Evolutionary conservation across 2,329 filamentous ascomycete species (phyloP).

Genomic region (Paracorniculantispora psalliotae): DNA sequence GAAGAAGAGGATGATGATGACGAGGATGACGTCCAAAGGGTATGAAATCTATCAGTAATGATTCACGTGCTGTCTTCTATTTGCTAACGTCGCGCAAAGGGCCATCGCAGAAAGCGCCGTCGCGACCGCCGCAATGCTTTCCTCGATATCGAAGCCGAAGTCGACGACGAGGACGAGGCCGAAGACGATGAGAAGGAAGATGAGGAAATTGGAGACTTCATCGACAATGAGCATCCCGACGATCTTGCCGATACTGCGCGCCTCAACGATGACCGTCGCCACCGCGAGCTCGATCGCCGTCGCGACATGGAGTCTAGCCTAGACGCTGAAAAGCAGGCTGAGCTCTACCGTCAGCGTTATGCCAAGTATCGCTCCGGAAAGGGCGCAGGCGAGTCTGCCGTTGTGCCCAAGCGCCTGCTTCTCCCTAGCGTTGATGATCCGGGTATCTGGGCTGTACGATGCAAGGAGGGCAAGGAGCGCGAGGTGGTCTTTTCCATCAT

Average conservation of each 20-base stretch:
- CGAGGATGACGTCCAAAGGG: constrained; percentile 63
- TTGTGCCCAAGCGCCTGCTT: constrained; percentile 79
- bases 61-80: not conserved
- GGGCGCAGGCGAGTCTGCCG: constrained; percentile 62
- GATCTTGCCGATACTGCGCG: constrained; percentile 76
- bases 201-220: constrained; percentile 76
- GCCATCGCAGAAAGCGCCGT: constrained; percentile 75
- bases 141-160: constrained; percentile 97
- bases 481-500: constrained; percentile 85
- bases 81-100: constrained; percentile 31
- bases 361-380: constrained; percentile 74
- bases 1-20: constrained; percentile 53
- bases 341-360: constrained; percentile 81
- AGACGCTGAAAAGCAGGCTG: constrained; percentile 90
- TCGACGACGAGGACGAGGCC: constrained; percentile 87
- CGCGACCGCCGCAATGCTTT: constrained; percentile 75
- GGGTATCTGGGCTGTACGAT: constrained; percentile 89
- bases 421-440: constrained; percentile 93
- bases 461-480: constrained; percentile 91
- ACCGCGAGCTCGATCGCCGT: constrained; percentile 88
- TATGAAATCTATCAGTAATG: constrained; percentile 29
- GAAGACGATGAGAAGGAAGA: constrained; percentile 88
- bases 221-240: constrained; percentile 85
- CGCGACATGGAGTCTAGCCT: constrained; percentile 82
- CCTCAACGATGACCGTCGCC: constrained; percentile 83